Percentiles rank a stretch among this genome's conserved stretches.
Evolutionary conservation across 768 basidiomycete genomes (phyloP).

Genomic region (Tulasnella sp.): DNA sequence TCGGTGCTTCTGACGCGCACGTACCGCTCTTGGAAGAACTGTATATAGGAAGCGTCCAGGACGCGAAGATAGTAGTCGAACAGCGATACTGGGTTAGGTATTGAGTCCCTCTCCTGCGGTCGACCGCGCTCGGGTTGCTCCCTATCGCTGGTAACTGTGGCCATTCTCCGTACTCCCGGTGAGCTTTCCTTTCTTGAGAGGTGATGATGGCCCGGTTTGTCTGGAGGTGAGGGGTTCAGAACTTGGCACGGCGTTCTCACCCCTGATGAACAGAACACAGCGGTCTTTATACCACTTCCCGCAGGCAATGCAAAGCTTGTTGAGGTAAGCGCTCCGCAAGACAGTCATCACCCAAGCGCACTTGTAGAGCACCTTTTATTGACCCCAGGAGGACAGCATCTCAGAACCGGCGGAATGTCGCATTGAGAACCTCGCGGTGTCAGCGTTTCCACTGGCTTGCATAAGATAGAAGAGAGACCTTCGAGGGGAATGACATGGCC

Average conservation of each 20-base stretch:
- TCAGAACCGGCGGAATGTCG: constrained; percentile 42
- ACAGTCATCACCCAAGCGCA: too few species aligned
- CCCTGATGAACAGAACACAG: neutral
- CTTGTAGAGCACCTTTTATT: too few species aligned
- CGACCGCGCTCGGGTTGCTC: constrained; percentile 4
- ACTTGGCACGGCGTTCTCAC: neutral
- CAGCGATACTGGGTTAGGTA: constrained; percentile 39
- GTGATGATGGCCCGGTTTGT: neutral
- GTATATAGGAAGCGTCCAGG: constrained; percentile 65
- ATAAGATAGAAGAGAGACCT: too few species aligned
- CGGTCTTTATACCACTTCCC: neutral
- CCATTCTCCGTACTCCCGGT: neutral
- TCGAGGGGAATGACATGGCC: too few species aligned
- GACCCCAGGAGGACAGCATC: too few species aligned
- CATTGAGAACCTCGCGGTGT: neutral
- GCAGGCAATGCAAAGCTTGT: neutral
- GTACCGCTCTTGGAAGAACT: constrained; percentile 79
- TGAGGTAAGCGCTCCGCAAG: too few species aligned
- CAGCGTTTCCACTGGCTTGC: constrained; percentile 1
- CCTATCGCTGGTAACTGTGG: neutral
- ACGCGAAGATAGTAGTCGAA: constrained; percentile 60
- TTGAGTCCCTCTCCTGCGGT: neutral
- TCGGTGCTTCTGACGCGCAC: constrained; percentile 16
- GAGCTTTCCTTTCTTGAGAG: neutral
- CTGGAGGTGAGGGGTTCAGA: neutral